Evolutionary conservation across 805 yeast genomes (phyloP).

Genomic region (Ogataea paraovalis): DNA sequence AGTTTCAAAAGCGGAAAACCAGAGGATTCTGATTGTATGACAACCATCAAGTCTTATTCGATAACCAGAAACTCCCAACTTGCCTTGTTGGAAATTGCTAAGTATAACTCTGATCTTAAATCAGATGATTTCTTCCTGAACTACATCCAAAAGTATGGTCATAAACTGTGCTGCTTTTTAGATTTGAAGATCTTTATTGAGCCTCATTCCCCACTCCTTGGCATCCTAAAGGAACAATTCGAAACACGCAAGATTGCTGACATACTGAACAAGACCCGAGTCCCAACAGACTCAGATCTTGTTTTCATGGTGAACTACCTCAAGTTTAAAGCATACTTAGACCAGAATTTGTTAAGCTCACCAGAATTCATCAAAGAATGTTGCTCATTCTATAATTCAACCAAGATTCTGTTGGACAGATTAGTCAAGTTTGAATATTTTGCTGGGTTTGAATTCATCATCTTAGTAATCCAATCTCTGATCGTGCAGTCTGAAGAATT

Average conservation of each 20-base stretch:
- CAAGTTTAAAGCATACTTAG: conserved; percentile 42
- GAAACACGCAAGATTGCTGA: conserved; percentile 6
- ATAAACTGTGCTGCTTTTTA: conserved; percentile 60
- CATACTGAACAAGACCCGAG: conserved; percentile 7
- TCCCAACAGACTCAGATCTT: conserved; percentile 20
- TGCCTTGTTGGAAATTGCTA: conserved; percentile 46
- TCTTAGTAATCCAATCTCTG: conserved; percentile 46
- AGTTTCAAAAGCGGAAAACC: conserved; percentile 33
- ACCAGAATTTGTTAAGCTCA: conserved; percentile 20
- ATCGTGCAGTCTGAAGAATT: conserved; percentile 5
- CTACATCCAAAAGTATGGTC: conserved; percentile 44
- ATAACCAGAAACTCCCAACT: conserved; percentile 54
- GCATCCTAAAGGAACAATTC: conserved; percentile 10
- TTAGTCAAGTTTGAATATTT: conserved; percentile 67
- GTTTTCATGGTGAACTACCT: conserved; percentile 28
- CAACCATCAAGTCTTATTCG: conserved; percentile 30
- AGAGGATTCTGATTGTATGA: conserved; percentile 34
- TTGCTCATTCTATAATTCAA: conserved; percentile 37
- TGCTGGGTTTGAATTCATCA: conserved; percentile 60
- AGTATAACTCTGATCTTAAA: conserved; percentile 8
- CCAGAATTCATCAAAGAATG: conserved; percentile 29
- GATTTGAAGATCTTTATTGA: conserved; percentile 45
- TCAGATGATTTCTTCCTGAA: conserved; percentile 29
- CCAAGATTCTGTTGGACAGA: conserved; percentile 32
- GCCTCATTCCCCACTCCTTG: not conserved